A percentile compares a stretch with the other conserved stretches of the same genome.
Conservation (phyloP, 2,329 filamentous ascomycete genomes). For the Arthrobotrys conoides region DNA sequence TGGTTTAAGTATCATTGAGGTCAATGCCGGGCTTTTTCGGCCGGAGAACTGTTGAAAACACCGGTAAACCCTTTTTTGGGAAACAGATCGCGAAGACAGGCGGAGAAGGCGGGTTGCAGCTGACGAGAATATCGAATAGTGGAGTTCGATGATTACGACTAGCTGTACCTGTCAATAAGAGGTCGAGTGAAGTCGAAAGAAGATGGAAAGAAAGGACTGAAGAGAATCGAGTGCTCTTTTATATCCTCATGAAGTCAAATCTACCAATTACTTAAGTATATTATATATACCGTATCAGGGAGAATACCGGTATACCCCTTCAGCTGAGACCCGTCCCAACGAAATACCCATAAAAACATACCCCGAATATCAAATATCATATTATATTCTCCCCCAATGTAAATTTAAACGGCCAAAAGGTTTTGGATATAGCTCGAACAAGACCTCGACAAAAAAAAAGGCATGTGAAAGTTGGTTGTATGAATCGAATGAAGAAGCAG, state of each 20-base stretch:
- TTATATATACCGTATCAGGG: too few species aligned
- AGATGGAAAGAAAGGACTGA: background rate
- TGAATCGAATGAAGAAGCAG: background rate
- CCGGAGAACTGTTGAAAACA: conserved; percentile 5
- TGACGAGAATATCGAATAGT: background rate
- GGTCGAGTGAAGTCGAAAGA: background rate
- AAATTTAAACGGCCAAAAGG: background rate
- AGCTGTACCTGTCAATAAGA: conserved; percentile 9
- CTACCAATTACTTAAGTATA: too few species aligned
- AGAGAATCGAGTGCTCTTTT: background rate
- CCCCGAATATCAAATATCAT: background rate
- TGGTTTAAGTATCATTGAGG: background rate
- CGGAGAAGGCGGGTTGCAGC: conserved; percentile 1
- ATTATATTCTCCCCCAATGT: background rate
- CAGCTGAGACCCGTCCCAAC: background rate
- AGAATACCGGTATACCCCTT: too few species aligned
- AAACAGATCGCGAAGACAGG: background rate
- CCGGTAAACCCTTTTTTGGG: background rate
- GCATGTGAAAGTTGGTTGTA: conserved; percentile 16
- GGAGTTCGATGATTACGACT: background rate
- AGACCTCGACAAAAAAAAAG: background rate
- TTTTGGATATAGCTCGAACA: background rate
- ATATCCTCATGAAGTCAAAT: too few species aligned
- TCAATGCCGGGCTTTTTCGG: conserved; percentile 21
- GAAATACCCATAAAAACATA: too few species aligned